A percentile compares a stretch with the other conserved stretches of the same genome.
Conservation (phyloP, 1,284 basidiomycete genomes). For the Microbotryum lychnidis-dioicae region DNA sequence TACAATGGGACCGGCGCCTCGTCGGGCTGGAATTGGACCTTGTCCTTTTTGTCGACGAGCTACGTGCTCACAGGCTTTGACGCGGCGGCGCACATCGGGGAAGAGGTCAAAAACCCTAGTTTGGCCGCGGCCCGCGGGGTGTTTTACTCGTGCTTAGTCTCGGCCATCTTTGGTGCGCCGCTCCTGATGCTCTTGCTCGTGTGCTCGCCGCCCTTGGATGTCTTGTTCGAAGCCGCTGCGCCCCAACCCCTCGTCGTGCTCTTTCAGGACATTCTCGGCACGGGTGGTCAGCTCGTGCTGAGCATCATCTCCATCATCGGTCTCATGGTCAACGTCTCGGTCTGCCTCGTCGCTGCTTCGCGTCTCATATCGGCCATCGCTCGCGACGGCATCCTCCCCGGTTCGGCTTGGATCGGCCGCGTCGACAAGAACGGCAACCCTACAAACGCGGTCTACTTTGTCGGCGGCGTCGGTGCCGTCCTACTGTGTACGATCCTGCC, state of each 20-base stretch:
- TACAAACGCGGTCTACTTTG: conserved; percentile 44
- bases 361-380: conserved; percentile 75
- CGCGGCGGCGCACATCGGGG: conserved; percentile 75
- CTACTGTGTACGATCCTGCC: conserved; percentile 72
- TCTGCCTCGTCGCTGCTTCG: conserved; percentile 71
- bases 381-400: conserved; percentile 71
- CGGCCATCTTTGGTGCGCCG: conserved; percentile 51
- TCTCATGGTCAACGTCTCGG: conserved; percentile 63
- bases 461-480: conserved; percentile 47
- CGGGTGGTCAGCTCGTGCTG: conserved; percentile 67
- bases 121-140: conserved; percentile 69
- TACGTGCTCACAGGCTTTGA: conserved; percentile 77
- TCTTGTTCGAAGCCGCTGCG: conserved; percentile 59
- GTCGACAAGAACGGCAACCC: conserved; percentile 63
- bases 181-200: conserved; percentile 19
- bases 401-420: conserved; percentile 65
- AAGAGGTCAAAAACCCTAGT: conserved; percentile 77
- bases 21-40: conserved; percentile 52
- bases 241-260: conserved; percentile 79
- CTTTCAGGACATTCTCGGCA: conserved; percentile 68
- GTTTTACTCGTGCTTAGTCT: conserved; percentile 60
- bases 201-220: conserved; percentile 54
- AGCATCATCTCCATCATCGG: conserved; percentile 66
- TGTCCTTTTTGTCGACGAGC: conserved; percentile 61
- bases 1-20: conserved; percentile 79